These are phyloP conservation scores for Cymodocea nodosa DNA, from an alignment of 116 monocot genomes.

Conservation along the genomic window DNA sequence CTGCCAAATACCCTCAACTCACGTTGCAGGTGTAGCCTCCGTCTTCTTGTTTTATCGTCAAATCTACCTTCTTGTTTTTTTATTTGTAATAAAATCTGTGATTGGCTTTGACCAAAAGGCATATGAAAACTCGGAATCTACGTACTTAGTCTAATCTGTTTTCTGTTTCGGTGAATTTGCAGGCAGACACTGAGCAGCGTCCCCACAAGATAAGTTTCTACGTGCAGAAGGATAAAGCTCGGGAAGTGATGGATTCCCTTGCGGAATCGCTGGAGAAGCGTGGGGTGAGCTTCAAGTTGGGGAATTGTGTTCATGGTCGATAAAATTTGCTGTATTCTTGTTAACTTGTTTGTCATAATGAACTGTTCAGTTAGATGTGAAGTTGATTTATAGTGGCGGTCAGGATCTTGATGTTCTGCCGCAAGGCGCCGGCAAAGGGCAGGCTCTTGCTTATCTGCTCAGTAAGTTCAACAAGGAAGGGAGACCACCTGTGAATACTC, in stretches of 20 bases:
- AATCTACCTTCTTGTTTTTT: background rate
- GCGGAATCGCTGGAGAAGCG: conserved; percentile 26
- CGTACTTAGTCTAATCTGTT: background rate
- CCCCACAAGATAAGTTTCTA: conserved; percentile 90
- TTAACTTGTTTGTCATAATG: background rate
- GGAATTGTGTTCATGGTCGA: background rate
- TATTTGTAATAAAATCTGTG: background rate
- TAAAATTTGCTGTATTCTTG: background rate
- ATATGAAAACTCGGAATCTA: background rate
- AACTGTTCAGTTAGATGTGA: conserved; percentile 55
- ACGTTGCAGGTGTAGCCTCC: conserved; percentile 17
- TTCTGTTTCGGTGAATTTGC: conserved; percentile 2
- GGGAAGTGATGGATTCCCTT: conserved; percentile 46
- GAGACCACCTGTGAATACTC: conserved; percentile 58
- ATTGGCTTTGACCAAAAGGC: background rate
- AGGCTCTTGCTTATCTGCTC: conserved; percentile 84
- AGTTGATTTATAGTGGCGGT: conserved; percentile 83
- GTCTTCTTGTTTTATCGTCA: background rate
- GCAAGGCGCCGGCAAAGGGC: conserved; percentile 86
- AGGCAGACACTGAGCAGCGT: conserved; percentile 70
- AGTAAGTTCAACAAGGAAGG: conserved; percentile 46
- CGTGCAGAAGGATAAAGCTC: conserved; percentile 51
- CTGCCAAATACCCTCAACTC: conserved; percentile 53
- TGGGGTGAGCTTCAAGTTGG: conserved; percentile 36
- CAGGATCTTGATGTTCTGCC: conserved; percentile 72